phyloP scores from a whole-genome alignment of 164 flowering plant genomes.

The Piper betle region DNA sequence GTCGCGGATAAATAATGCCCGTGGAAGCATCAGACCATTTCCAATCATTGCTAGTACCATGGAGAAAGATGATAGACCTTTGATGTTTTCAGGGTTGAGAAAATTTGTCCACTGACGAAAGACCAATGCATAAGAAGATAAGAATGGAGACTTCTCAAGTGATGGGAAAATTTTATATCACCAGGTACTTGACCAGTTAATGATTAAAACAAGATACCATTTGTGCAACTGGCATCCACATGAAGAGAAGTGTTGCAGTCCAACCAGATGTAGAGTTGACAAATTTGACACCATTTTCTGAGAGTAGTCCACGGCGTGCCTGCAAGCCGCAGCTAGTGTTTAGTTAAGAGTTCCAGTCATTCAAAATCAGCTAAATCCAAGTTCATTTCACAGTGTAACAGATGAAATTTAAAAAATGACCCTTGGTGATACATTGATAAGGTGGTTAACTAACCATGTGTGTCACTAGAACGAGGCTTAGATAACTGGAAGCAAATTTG shows the following conservation, averaged over 20 bases:
- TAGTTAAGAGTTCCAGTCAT: background rate
- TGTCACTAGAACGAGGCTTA: too few species aligned
- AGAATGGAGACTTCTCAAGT: background rate
- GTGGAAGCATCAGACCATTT: too few species aligned
- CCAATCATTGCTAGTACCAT: conserved; percentile 82
- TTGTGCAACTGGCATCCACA: conserved; percentile 99
- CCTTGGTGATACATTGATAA: too few species aligned
- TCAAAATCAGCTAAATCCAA: conserved; percentile 10
- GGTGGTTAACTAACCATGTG: too few species aligned
- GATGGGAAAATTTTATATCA: background rate
- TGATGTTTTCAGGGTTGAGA: conserved; percentile 87
- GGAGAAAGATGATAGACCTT: conserved; percentile 76
- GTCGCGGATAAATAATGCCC: too few species aligned
- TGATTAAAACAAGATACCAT: conserved; percentile 35
- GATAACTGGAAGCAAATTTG: too few species aligned
- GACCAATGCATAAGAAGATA: conserved; percentile 4
- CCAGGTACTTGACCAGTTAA: background rate
- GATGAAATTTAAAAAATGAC: background rate
- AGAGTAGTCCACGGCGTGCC: conserved; percentile 77
- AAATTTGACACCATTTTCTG: conserved; percentile 59
- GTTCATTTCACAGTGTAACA: too few species aligned
- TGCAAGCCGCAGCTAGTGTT: conserved; percentile 24
- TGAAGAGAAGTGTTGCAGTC: conserved; percentile 98
- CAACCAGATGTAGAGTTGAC: conserved; percentile 80
- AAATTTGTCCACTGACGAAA: conserved; percentile 81